A percentile compares a stretch with the other conserved stretches of the same genome.
These are phyloP conservation scores for Cinnamomum chago DNA, from an alignment of 164 flowering plant species.

Conservation along the genomic window DNA sequence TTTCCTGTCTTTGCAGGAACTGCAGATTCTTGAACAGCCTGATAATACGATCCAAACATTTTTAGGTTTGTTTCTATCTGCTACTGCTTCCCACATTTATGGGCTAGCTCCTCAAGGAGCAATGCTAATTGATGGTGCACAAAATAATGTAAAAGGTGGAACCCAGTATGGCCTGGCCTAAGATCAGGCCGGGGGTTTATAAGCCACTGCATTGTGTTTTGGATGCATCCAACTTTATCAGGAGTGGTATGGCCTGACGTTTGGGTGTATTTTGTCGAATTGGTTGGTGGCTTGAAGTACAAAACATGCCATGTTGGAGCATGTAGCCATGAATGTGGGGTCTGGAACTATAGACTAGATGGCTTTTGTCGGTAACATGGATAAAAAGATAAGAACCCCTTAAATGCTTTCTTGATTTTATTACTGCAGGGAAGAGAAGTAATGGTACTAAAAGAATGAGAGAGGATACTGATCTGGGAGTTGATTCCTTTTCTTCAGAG, in stretches of 20 bases:
- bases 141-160: background rate
- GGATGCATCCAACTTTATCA: background rate
- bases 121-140: background rate
- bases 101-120: background rate
- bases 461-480: slow-evolving; percentile 30
- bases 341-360: background rate
- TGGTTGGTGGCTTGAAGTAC: background rate
- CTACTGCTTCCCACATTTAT: background rate
- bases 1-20: slow-evolving; percentile 1
- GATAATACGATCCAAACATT: background rate
- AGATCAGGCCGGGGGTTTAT: background rate
- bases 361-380: background rate
- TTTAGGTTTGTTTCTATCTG: slow-evolving; percentile 2
- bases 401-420: background rate
- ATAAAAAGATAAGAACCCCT: background rate
- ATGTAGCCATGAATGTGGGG: background rate
- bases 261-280: background rate
- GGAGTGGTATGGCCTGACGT: background rate
- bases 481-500: slow-evolving; percentile 1
- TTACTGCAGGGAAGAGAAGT: slow-evolving; percentile 15
- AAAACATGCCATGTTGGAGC: background rate
- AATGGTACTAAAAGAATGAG: slow-evolving; percentile 1
- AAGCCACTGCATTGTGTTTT: background rate
- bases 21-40: slow-evolving; percentile 1
- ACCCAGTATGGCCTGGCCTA: background rate